Conservation (phyloP, 1,284 basidiomycete genomes). For the Coniferiporia sulphurascens region DNA sequence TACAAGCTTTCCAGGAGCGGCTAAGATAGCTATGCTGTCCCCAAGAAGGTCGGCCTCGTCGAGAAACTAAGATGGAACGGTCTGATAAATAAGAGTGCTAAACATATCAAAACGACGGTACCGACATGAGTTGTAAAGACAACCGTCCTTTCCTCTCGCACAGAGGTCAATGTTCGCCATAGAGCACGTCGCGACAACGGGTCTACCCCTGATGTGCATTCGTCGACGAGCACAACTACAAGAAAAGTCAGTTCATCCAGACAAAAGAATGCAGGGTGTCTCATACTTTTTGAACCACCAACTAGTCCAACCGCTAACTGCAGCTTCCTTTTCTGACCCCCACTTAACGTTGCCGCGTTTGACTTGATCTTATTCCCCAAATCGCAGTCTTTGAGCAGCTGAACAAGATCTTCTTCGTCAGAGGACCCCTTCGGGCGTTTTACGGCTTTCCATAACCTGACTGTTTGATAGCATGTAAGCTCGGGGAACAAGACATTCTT, state of each 20-base stretch:
- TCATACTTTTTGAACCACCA: constrained; percentile 62
- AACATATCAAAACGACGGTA: constrained; percentile 7
- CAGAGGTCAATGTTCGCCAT: constrained; percentile 67
- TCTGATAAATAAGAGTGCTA: constrained; percentile 3
- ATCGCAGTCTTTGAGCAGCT: constrained; percentile 67
- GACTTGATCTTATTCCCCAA: constrained; percentile 61
- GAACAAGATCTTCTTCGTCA: constrained; percentile 51
- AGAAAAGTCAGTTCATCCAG: constrained; percentile 4
- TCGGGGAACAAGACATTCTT: constrained; percentile 82
- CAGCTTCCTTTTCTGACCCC: constrained; percentile 79
- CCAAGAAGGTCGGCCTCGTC: constrained; percentile 80
- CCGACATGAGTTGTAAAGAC: constrained; percentile 67
- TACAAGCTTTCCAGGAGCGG: constrained; percentile 70
- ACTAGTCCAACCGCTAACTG: constrained; percentile 75
- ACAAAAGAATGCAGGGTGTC: background rate
- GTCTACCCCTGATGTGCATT: constrained; percentile 78
- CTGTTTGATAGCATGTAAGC: constrained; percentile 67
- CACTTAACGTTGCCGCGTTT: constrained; percentile 62
- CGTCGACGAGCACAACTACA: constrained; percentile 68
- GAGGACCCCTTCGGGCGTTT: constrained; percentile 54
- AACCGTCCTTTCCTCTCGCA: constrained; percentile 58
- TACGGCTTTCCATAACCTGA: constrained; percentile 68
- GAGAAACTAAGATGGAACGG: constrained; percentile 45
- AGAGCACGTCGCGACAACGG: constrained; percentile 72
- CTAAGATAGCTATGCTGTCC: constrained; percentile 71